These are phyloP conservation scores for Nymphaea thermarum DNA, from an alignment of 164 flowering plant species.

Conservation along the genomic window DNA sequence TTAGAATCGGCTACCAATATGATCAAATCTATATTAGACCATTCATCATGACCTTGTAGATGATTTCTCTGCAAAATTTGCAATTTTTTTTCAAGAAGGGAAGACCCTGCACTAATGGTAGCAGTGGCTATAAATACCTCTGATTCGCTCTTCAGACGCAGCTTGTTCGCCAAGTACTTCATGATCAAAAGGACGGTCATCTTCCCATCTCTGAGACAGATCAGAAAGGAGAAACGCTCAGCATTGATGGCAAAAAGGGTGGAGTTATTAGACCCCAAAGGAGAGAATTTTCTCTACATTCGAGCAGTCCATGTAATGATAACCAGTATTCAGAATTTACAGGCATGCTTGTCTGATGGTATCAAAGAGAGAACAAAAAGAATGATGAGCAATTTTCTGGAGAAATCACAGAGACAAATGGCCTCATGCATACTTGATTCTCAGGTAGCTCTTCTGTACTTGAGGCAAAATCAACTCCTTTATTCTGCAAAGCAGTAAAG, in stretches of 20 bases:
- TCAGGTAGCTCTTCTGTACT: slow-evolving; percentile 76
- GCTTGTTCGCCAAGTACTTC: slow-evolving; percentile 89
- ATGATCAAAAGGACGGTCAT: slow-evolving; percentile 75
- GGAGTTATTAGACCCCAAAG: not conserved
- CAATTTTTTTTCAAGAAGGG: not conserved
- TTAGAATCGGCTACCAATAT: not conserved
- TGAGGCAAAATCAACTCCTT: slow-evolving; percentile 88
- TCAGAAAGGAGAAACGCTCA: not conserved
- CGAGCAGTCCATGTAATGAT: not conserved
- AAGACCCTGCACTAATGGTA: not conserved
- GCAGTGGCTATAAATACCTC: slow-evolving; percentile 44
- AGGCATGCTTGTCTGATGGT: not conserved
- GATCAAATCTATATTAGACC: too few relatives aligned
- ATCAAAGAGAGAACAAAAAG: not conserved
- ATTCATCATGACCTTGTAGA: not conserved
- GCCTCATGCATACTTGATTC: slow-evolving; percentile 60
- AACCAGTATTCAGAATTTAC: not conserved
- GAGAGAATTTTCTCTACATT: not conserved
- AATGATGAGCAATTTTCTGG: not conserved
- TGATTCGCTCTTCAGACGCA: slow-evolving; percentile 77
- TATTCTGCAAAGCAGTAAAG: slow-evolving; percentile 33
- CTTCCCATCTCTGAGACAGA: slow-evolving; percentile 55
- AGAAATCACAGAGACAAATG: too few relatives aligned
- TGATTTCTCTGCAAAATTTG: not conserved
- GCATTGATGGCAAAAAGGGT: not conserved